These are phyloP conservation scores for Glaciozyma martinii DNA, from an alignment of 768 basidiomycete species.

Conservation along the genomic window DNA sequence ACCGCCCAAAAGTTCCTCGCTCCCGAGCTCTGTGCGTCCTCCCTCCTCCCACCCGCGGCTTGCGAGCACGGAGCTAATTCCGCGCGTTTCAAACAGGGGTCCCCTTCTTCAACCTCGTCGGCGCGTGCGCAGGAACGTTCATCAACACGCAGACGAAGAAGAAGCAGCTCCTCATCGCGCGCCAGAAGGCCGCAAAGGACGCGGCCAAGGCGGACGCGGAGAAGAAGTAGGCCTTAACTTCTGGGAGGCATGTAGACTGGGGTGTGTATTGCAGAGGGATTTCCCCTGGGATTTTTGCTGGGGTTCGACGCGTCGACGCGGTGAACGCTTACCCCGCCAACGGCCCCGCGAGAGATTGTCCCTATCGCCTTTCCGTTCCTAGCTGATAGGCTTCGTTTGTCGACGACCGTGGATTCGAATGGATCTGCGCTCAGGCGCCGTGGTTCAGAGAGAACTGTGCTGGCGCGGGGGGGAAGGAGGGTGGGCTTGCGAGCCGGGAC, in stretches of 20 bases:
- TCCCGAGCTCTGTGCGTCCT: slow-evolving; percentile 44
- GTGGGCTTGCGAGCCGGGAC: no score
- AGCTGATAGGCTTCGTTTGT: no score
- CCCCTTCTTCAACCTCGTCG: slow-evolving; percentile 61
- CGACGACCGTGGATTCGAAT: no score
- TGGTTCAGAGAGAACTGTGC: no score
- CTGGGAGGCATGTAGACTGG: background rate
- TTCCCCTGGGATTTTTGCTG: background rate
- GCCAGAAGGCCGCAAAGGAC: slow-evolving; percentile 37
- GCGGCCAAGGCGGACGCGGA: slow-evolving; percentile 24
- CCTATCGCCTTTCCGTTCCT: no score
- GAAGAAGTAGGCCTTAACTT: background rate
- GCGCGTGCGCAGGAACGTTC: slow-evolving; percentile 15
- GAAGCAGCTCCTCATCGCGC: slow-evolving; percentile 37
- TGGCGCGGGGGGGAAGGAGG: no score
- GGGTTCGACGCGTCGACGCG: no score
- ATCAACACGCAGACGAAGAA: slow-evolving; percentile 61
- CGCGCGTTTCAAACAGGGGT: slow-evolving; percentile 59
- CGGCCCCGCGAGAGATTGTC: no score
- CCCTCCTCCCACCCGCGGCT: background rate
- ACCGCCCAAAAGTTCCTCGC: slow-evolving; percentile 74
- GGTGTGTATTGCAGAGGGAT: background rate
- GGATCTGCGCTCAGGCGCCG: no score
- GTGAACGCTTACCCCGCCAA: no score
- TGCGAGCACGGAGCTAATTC: background rate